Percentiles rank a stretch among this genome's conserved stretches.
These are phyloP conservation scores for Tuber umbilicatum DNA, from an alignment of 495 filamentous ascomycete genomes.

Conservation along the genomic window DNA sequence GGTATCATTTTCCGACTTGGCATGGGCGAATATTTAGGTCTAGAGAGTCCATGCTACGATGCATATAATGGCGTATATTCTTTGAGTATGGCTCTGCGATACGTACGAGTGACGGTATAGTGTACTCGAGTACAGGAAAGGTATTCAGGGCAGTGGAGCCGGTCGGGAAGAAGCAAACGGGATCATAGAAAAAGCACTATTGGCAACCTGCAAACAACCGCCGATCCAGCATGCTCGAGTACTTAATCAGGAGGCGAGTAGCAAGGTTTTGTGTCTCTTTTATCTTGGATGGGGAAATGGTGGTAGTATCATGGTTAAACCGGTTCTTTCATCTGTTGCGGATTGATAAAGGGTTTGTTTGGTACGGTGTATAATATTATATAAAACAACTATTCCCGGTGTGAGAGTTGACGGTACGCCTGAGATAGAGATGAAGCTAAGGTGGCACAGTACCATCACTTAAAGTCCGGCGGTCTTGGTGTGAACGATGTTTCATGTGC, in stretches of 20 bases:
- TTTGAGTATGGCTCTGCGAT: not conserved
- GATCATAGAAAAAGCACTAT: not conserved
- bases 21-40: not conserved
- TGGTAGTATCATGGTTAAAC: not conserved
- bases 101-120: not conserved
- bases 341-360: not conserved
- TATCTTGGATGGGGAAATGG: not conserved
- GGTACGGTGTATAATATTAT: not conserved
- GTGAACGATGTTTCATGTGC: not conserved
- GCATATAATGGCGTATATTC: not conserved
- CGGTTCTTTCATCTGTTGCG: not conserved
- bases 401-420: too few relatives aligned
- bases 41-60: not conserved
- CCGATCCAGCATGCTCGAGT: not conserved
- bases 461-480: not conserved
- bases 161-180: not conserved
- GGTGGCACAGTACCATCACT: not conserved
- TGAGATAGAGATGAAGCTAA: not conserved
- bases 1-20: not conserved
- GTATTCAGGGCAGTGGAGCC: not conserved
- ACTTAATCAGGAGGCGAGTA: too few relatives aligned
- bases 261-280: not conserved
- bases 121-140: not conserved
- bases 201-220: not conserved
- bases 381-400: not conserved